These are phyloP conservation scores for Suillus discolor DNA, from an alignment of 768 basidiomycete genomes.

Conservation along the genomic window DNA sequence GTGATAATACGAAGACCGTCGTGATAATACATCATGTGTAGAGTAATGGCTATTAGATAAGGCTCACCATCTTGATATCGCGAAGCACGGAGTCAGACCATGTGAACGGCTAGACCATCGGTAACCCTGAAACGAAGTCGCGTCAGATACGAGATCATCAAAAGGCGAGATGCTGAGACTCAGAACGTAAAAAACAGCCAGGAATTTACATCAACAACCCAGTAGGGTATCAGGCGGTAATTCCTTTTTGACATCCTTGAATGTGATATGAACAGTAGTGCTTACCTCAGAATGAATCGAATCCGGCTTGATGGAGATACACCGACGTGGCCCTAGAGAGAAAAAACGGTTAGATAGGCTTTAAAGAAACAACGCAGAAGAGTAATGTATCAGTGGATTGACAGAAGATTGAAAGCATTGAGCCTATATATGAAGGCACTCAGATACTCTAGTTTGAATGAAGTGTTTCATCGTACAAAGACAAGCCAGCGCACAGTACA, in stretches of 20 bases:
- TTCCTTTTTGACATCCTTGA: constrained; percentile 71
- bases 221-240: constrained; percentile 76
- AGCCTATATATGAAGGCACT: constrained; percentile 52
- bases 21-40: constrained; percentile 75
- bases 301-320: background rate
- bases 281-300: background rate
- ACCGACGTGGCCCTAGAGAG: background rate
- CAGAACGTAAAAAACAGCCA: constrained; percentile 76
- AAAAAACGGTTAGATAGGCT: background rate
- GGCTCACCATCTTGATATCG: constrained; percentile 35
- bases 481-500: constrained; percentile 13
- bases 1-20: constrained; percentile 86
- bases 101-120: background rate
- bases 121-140: background rate
- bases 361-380: background rate
- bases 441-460: constrained; percentile 96
- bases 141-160: background rate
- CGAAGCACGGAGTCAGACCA: constrained; percentile 19
- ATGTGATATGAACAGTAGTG: constrained; percentile 12
- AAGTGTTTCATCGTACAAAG: constrained; percentile 54
- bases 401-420: constrained; percentile 73
- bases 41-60: constrained; percentile 8
- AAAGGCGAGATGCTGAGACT: constrained; percentile 26
- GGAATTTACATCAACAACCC: constrained; percentile 71
- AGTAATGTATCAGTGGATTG: constrained; percentile 59